Evolutionary conservation across 2,329 filamentous ascomycete genomes (phyloP).

Genomic region (Massarina eburnea): DNA sequence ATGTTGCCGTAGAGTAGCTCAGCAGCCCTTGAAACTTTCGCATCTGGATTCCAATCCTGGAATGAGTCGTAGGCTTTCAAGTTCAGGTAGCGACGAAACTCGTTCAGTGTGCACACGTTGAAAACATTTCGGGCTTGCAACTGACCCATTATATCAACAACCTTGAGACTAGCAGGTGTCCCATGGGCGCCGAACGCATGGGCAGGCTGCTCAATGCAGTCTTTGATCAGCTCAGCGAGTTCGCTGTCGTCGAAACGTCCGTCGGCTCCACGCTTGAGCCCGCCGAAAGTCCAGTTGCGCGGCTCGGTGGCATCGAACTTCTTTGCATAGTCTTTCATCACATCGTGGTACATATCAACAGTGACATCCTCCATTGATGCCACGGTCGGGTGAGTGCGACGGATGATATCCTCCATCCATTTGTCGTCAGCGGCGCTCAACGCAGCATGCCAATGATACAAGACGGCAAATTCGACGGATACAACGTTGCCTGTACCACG

Average conservation of each 20-base stretch:
- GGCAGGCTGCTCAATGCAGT: conserved; percentile 65
- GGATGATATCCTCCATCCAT: conserved; percentile 66
- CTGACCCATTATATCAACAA: conserved; percentile 66
- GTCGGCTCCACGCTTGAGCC: conserved; percentile 62
- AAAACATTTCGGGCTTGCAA: conserved; percentile 72
- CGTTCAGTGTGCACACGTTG: conserved; percentile 74
- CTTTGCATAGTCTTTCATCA: conserved; percentile 33
- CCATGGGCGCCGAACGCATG: conserved; percentile 61
- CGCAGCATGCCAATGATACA: conserved; percentile 81
- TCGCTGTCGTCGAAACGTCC: conserved; percentile 67
- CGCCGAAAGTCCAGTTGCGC: conserved; percentile 64
- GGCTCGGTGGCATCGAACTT: conserved; percentile 63
- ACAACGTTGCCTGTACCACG: conserved; percentile 76
- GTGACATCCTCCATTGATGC: conserved; percentile 28
- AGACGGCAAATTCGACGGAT: conserved; percentile 81
- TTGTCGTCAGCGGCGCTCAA: conserved; percentile 71
- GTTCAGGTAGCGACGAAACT: conserved; percentile 77
- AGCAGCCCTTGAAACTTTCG: conserved; percentile 43
- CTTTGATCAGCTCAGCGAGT: conserved; percentile 68
- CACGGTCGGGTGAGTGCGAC: conserved; percentile 28
- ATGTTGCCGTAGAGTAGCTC: conserved; percentile 57
- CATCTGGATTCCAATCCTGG: conserved; percentile 71
- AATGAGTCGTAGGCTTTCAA: conserved; percentile 72
- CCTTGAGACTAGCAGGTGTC: conserved; percentile 51
- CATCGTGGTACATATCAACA: conserved; percentile 42